Evolutionary conservation across 2,329 filamentous ascomycete genomes (phyloP).

Genomic region (Fusarium caatingaense): DNA sequence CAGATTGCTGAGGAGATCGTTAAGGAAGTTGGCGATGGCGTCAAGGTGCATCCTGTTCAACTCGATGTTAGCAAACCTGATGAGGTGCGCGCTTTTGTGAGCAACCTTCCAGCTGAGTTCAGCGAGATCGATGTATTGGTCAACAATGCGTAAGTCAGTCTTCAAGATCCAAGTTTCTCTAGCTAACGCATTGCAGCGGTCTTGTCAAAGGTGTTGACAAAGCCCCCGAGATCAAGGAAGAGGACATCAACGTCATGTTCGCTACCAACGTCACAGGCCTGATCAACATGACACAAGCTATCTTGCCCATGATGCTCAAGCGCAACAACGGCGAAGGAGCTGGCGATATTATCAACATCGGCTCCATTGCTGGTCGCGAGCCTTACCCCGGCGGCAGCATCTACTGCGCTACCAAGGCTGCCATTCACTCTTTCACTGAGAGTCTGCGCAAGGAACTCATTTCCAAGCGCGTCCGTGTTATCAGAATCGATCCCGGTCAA

Average conservation of each 20-base stretch:
- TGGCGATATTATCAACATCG: constrained; percentile 95
- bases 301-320: constrained; percentile 83
- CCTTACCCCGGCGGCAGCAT: constrained; percentile 87
- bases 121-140: constrained; percentile 87
- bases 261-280: constrained; percentile 92
- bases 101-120: constrained; percentile 80
- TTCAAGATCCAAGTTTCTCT: rapidly evolving
- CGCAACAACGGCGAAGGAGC: constrained; percentile 75
- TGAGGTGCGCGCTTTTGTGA: constrained; percentile 79
- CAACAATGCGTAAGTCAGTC: constrained; percentile 84
- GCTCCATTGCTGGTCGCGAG: constrained; percentile 89
- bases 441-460: constrained; percentile 84
- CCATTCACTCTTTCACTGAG: constrained; percentile 86
- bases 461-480: constrained; percentile 80
- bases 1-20: constrained; percentile 81
- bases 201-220: constrained; percentile 89
- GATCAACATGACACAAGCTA: constrained; percentile 95
- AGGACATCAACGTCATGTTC: constrained; percentile 90
- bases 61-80: constrained; percentile 86
- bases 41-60: constrained; percentile 83
- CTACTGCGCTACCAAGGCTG: constrained; percentile 93
- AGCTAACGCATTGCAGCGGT: constrained; percentile 64
- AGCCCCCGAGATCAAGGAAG: constrained; percentile 84
- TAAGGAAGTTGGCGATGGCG: constrained; percentile 79
- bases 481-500: constrained; percentile 89